phyloP scores from a whole-genome alignment of 768 basidiomycete species.

The Mycena vulgaris region DNA sequence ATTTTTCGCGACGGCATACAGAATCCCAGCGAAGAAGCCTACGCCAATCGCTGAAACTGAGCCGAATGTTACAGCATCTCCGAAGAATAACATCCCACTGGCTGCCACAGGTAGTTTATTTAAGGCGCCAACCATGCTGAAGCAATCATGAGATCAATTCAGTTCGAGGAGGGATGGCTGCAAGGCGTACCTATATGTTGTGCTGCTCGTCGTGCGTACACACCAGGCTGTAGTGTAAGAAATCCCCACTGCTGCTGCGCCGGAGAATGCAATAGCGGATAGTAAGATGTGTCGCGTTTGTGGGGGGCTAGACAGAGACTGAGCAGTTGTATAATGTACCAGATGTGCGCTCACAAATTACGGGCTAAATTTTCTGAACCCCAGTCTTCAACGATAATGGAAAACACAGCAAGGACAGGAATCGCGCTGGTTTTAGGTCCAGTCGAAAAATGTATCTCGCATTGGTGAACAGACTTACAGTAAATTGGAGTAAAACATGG shows the following conservation, averaged over 20 bases:
- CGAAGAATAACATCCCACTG: constrained; percentile 98
- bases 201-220: constrained; percentile 94
- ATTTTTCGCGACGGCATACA: constrained; percentile 96
- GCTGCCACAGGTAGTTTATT: constrained; percentile 99
- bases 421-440: constrained; percentile 62
- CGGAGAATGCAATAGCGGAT: constrained; percentile 94
- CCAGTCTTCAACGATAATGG: constrained; percentile 93
- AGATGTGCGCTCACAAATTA: constrained; percentile 85
- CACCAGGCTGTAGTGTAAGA: constrained; percentile 99
- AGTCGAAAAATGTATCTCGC: neutral
- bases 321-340: constrained; percentile 13
- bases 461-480: constrained; percentile 63
- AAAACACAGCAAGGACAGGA: constrained; percentile 88
- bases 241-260: constrained; percentile 97
- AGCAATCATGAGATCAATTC: constrained; percentile 30
- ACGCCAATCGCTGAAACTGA: constrained; percentile 90
- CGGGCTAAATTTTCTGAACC: constrained; percentile 77
- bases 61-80: constrained; percentile 89
- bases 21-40: constrained; percentile 92
- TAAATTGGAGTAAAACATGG: constrained; percentile 99
- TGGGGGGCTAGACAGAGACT: constrained; percentile 73
- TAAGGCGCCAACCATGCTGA: constrained; percentile 95
- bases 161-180: neutral
- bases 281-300: constrained; percentile 85
- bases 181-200: constrained; percentile 89